Evolutionary conservation across 148 eudicot genomes (phyloP).

Genomic region (Mesembryanthemum crystallinum): DNA sequence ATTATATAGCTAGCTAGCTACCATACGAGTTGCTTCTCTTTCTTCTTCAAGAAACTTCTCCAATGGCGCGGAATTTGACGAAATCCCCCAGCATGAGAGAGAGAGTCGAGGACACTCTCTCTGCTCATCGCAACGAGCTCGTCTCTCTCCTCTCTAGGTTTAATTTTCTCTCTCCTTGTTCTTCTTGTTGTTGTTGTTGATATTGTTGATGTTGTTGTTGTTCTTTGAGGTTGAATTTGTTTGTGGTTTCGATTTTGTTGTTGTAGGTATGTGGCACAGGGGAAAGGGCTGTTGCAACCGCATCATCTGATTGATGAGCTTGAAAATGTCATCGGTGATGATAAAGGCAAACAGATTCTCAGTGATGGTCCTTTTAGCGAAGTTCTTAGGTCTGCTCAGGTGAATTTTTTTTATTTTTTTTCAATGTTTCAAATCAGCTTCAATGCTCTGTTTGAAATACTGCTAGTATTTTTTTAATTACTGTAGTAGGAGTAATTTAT

Average conservation of each 20-base stretch:
- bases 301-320: constrained; percentile 82
- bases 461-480: neutral
- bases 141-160: constrained; percentile 92
- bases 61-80: constrained; percentile 46
- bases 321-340: constrained; percentile 55
- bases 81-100: constrained; percentile 65
- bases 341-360: constrained; percentile 43
- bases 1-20: too few species aligned
- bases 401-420: constrained; percentile 15
- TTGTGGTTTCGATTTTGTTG: neutral
- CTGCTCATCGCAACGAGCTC: constrained; percentile 79
- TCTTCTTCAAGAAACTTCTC: neutral
- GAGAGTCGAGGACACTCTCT: constrained; percentile 83
- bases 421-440: neutral
- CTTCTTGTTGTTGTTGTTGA: neutral
- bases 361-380: constrained; percentile 71
- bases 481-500: too few species aligned
- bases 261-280: constrained; percentile 76
- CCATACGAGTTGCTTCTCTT: too few species aligned
- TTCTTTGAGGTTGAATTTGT: neutral
- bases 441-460: neutral
- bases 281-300: constrained; percentile 84
- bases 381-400: constrained; percentile 82
- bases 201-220: neutral
- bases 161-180: neutral